Evolutionary conservation across 2,329 filamentous ascomycete species (phyloP).

Genomic region (Trichophyton schoenleinii): DNA sequence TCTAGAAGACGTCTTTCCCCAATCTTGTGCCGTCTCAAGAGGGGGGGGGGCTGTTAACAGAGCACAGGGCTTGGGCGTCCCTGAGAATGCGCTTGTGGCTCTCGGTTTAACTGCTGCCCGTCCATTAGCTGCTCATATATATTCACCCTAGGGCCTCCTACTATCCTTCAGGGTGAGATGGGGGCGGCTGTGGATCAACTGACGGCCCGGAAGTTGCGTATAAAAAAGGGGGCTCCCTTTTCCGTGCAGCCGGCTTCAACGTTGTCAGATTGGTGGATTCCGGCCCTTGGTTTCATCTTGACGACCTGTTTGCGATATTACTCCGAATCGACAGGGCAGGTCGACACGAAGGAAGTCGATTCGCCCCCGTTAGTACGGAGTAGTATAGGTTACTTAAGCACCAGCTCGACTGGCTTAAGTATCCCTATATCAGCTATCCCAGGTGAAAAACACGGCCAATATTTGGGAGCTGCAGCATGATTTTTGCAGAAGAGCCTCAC

Average conservation of each 20-base stretch:
- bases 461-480: background rate
- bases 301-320: background rate
- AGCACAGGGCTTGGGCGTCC: too few species aligned
- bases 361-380: background rate
- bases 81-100: too few species aligned
- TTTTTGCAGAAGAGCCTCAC: slow-evolving; percentile 3
- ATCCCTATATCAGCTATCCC: background rate
- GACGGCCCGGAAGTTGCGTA: background rate
- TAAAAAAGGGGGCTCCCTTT: background rate
- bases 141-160: background rate
- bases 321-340: background rate
- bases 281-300: background rate
- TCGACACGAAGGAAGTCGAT: background rate
- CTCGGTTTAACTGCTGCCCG: too few species aligned
- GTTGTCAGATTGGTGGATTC: slow-evolving; percentile 1
- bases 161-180: background rate
- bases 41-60: background rate
- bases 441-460: background rate
- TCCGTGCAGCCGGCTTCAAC: background rate
- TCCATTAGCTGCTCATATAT: too few species aligned
- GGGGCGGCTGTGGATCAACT: background rate
- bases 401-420: background rate
- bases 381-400: background rate
- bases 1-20: background rate
- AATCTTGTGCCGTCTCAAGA: background rate